Evolutionary conservation across 192 early-diverging fungal genomes (phyloP), one percentile per base, ranked within the genome.

Genomic region (Podila horticola): DNA sequence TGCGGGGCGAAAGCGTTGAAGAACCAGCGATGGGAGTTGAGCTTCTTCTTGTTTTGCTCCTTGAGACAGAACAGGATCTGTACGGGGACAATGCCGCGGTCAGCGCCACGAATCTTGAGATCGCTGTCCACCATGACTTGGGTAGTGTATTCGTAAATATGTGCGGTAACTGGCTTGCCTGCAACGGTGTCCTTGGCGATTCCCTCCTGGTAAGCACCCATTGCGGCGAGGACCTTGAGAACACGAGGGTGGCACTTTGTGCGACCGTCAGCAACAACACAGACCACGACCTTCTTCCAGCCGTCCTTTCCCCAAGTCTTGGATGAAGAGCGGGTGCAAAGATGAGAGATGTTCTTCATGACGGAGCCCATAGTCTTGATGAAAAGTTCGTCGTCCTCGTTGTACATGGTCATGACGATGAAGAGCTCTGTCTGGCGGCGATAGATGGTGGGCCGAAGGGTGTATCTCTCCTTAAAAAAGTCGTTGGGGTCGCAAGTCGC

Each of bases 11-110:
- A 96, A 26, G 95, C 95, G 77, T 95, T 96, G 86, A 97, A 97
- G 90, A 97, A 97, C 96, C 96, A 97, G 65, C 95, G 90, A 74
- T 97, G 96, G 29, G 94, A 95, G 89, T 97, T 97, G 87, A 97
- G 92, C 88, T 94, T 90, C 67, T 97, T 97, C 59, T 91, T 91
- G 86, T 97, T 97, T 84, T 95, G 90, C 70, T 96, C 94, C 87
- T 97, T 97, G 63, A 97, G 86, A 75, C 93, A 96, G 84, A 97
- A 97, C 34, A 97, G 72, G 31, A 97, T 90, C 84, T 97, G 96
- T 55, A 95, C 89, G 4, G 96, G 96, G 36, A 94, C 92, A 73
- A 89, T 89, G 11, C 87, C 89, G 76, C 94, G 86, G 79, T 92
- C 83, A 59, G 89, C 84, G 9, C 90, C 88, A 66, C 86, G 84